Base-by-base conservation (phyloP, 371 early-diverging fungal genomes). In the Modicella reniformis region DNA sequence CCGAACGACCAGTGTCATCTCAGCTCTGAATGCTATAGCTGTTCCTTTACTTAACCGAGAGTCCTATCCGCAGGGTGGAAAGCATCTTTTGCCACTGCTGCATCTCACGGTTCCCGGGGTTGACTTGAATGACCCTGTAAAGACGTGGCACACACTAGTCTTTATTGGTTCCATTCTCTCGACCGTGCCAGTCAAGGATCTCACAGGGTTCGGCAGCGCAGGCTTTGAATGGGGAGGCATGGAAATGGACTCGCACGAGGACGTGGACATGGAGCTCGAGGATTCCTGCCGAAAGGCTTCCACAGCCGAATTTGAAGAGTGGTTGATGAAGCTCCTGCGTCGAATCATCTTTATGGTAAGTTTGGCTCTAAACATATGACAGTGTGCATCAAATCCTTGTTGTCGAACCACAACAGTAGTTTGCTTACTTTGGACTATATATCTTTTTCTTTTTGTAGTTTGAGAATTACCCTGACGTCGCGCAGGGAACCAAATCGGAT, bases 81-180 rank as follows among this genome's bases (percentile, higher is more conserved):
- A 89, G 67, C 93, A 96, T 65, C 62, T 97, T 0, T 67, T 89
- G 0, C 88, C 91, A 7, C 79, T 97, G 52, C 75, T 97, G 41
- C 87, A 89, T 51, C 81, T 95, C 1, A 87, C 88, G 1, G 86
- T 94, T 10, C 96, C 96, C 0, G 97, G 96, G 19, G 92, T 97
- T 25, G 96, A 97, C 70, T 84, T 94, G 80, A 96, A 96, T 72
- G 97, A 97, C 62, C 90, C 92, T 1, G 80, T 81, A 49, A 97
- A 96, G 80, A 87, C 96, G 1, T 84, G 87, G 54, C 81, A 86
- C 23, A 85, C 96, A 0, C 67, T 94, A 21, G 70, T 92, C 72
- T 96, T 96, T 77, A 83, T 95, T n/a, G 84, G 85, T 0, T 84
- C 84, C 29, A 85, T 88, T n/a, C 53, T 91, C 12, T 81, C 90